phyloP scores from a whole-genome alignment of 768 basidiomycete genomes.

The Mycena olivaceomarginata region DNA sequence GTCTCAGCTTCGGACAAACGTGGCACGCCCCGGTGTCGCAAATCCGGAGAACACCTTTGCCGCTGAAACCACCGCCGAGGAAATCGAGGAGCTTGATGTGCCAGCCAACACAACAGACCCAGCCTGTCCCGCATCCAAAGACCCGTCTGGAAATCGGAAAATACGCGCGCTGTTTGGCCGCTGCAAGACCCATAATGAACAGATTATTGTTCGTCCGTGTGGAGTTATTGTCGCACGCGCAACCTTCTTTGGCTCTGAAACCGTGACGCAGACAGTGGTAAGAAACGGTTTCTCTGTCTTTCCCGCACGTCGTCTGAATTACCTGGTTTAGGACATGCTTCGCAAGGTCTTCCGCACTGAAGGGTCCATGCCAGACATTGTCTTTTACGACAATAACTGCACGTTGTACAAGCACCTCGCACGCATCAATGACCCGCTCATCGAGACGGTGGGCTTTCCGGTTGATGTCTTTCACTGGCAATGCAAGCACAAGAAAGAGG shows the following conservation, averaged over 20 bases:
- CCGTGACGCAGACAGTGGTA: slow-evolving; percentile 17
- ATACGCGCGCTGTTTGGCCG: not conserved
- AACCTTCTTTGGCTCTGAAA: slow-evolving; percentile 48
- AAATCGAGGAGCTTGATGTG: slow-evolving; percentile 29
- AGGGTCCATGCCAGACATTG: slow-evolving; percentile 44
- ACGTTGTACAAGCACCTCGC: slow-evolving; percentile 41
- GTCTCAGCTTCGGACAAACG: not conserved
- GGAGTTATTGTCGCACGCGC: too few species aligned
- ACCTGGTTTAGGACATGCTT: not conserved
- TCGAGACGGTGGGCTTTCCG: slow-evolving; percentile 46
- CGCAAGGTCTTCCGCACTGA: not conserved
- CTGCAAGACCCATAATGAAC: too few species aligned
- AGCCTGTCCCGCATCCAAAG: slow-evolving; percentile 25
- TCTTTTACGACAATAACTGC: slow-evolving; percentile 55
- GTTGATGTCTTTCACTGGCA: slow-evolving; percentile 49
- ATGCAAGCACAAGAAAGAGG: slow-evolving; percentile 54
- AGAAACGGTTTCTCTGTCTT: too few species aligned
- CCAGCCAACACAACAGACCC: not conserved
- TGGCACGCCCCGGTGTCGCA: slow-evolving; percentile 17
- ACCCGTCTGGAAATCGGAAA: slow-evolving; percentile 33
- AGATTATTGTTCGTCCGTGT: too few species aligned
- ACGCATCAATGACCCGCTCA: slow-evolving; percentile 39
- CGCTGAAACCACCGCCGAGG: slow-evolving; percentile 27
- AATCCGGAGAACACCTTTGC: slow-evolving; percentile 18
- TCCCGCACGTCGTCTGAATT: too few species aligned